A percentile compares a stretch with the other conserved stretches of the same genome.
Evolutionary conservation across 1,284 basidiomycete species (phyloP).

Genomic region (Irpex sp.): DNA sequence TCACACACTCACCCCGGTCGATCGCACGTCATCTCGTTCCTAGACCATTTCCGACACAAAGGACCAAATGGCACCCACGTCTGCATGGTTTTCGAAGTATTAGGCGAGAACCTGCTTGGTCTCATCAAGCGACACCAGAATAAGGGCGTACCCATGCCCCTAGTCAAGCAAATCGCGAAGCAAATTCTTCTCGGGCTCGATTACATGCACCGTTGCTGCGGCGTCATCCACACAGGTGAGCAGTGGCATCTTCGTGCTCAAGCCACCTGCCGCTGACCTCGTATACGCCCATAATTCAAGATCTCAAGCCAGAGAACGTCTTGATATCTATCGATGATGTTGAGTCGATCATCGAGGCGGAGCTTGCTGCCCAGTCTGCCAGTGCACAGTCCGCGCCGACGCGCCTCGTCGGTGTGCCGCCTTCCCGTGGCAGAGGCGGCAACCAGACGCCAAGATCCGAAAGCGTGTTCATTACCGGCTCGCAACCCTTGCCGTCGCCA

Average conservation of each 20-base stretch:
- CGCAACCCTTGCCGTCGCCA: constrained; percentile 86
- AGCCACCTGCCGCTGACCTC: neutral
- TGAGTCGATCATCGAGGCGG: constrained; percentile 88
- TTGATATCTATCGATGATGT: constrained; percentile 98
- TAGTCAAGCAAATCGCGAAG: constrained; percentile 97
- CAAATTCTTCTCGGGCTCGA: constrained; percentile 94
- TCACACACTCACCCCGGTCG: constrained; percentile 69
- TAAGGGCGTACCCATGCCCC: constrained; percentile 90
- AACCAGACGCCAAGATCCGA: constrained; percentile 95
- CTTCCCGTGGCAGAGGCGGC: constrained; percentile 92
- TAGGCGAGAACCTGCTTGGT: constrained; percentile 97
- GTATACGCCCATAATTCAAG: constrained; percentile 32
- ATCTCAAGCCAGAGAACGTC: constrained; percentile 98
- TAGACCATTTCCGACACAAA: constrained; percentile 96
- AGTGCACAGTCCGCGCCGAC: constrained; percentile 53
- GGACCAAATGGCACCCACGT: constrained; percentile 97
- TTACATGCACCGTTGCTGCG: constrained; percentile 96
- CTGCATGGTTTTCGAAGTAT: constrained; percentile 99
- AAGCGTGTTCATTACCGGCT: constrained; percentile 89
- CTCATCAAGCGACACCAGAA: constrained; percentile 96
- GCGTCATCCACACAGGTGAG: constrained; percentile 86
- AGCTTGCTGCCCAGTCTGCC: constrained; percentile 60
- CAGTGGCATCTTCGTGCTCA: constrained; percentile 23
- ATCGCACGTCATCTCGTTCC: constrained; percentile 90
- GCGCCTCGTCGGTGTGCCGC: constrained; percentile 92